Percentiles rank a stretch among this genome's conserved stretches.
phyloP scores from a whole-genome alignment of 768 basidiomycete genomes.

The Tylopilus sp. region DNA sequence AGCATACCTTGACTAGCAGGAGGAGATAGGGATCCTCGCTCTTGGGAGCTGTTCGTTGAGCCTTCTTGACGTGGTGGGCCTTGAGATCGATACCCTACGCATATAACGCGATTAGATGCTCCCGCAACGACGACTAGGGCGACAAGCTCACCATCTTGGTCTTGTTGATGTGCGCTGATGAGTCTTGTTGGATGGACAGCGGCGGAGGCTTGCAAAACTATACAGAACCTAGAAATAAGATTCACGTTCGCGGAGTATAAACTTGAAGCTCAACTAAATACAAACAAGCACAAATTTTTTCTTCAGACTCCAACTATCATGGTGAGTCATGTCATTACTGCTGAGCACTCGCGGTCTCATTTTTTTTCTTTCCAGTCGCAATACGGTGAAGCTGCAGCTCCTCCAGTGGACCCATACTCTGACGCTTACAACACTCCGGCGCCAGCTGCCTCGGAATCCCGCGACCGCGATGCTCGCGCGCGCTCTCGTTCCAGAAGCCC shows the following conservation, averaged over 20 bases:
- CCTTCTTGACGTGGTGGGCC: slow-evolving; percentile 99
- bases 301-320: slow-evolving; percentile 61
- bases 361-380: slow-evolving; percentile 31
- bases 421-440: slow-evolving; percentile 76
- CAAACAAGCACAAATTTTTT: slow-evolving; percentile 41
- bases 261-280: slow-evolving; percentile 34
- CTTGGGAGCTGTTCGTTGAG: slow-evolving; percentile 89
- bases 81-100: slow-evolving; percentile 91
- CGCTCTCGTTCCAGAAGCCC: slow-evolving; percentile 78
- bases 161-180: slow-evolving; percentile 54
- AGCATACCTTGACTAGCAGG: slow-evolving; percentile 89
- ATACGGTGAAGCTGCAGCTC: slow-evolving; percentile 62
- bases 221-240: slow-evolving; percentile 46
- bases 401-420: slow-evolving; percentile 74
- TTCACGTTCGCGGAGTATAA: slow-evolving; percentile 32
- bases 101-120: slow-evolving; percentile 11
- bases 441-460: slow-evolving; percentile 40
- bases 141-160: slow-evolving; percentile 79
- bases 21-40: slow-evolving; percentile 99
- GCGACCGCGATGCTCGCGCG: slow-evolving; percentile 61
- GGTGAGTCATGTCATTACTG: slow-evolving; percentile 39
- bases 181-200: slow-evolving; percentile 35
- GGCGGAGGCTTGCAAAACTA: slow-evolving; percentile 63
- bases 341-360: background rate
- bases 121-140: slow-evolving; percentile 30